Base-by-base conservation (phyloP, 164 flowering plant species). In the Vitis amurensis region DNA sequence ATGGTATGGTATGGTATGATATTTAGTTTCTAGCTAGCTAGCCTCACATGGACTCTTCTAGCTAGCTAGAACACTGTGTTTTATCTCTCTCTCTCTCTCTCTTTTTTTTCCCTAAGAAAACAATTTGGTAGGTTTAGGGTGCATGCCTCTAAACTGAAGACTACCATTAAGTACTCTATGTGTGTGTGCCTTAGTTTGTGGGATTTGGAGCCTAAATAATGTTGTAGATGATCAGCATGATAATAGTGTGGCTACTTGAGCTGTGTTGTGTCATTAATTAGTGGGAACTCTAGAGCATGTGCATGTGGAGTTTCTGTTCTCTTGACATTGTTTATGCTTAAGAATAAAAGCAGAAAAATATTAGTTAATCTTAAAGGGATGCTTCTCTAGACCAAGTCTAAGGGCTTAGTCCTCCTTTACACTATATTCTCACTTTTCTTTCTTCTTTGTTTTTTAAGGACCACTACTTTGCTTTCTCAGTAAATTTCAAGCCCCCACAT, bases 371-470 rank as follows among this genome's bases (percentile, higher is more conserved):
- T 57, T 71, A 72, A 68, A 75, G 65, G 66, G 67, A 37, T 37
- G 71, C 75, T 75, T 75, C 74, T 79, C 66, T 49, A 49, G 19
- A 64, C 67, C 17, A 73, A 68, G 66, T 65, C 69, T 71, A 74
- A 58, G 7, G 66, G 44, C 50, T 56, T 68, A 64, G 73, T 76
- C 70, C 55, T 73, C 62, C 49, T 61, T 71, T 69, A 53, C 49
- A 27, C 73, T 70, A 66, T 62, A 61, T 61, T 62, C 67, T 63
- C 51, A 31, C 70, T 69, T 57, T 61, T 55, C 27, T 66, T 55
- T 64, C 60, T 69, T 5, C 67, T 63, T 72, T 69, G 44, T 66
- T 66, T 65, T 47, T 70, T 37, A 8, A 56, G 75, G 78, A 73
- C 76, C 75, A 73, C 70, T 13, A 16, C 64, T 37, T 60, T 52